These are phyloP conservation scores for Debaryomyces sp. DNA, from an alignment of 1,139 yeast genomes.

Conservation along the genomic window DNA sequence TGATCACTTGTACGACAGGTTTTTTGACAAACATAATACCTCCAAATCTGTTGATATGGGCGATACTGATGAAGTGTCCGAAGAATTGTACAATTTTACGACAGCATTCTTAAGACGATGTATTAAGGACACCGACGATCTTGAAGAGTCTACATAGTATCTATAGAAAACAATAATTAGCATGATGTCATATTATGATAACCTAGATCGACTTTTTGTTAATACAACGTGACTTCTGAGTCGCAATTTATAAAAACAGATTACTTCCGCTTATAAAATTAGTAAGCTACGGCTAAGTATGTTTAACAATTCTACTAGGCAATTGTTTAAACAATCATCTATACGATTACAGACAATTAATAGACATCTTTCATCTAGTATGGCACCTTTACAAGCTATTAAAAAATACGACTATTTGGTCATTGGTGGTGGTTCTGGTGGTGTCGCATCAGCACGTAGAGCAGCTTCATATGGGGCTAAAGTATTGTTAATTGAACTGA, in stretches of 20 bases:
- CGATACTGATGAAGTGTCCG: constrained; percentile 19
- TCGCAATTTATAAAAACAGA: constrained; percentile 1
- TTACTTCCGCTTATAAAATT: constrained; percentile 4
- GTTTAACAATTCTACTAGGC: constrained; percentile 13
- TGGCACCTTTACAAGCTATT: constrained; percentile 52
- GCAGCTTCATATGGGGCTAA: constrained; percentile 95
- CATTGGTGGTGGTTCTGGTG: constrained; percentile 99
- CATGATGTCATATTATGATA: background rate
- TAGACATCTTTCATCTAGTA: constrained; percentile 35
- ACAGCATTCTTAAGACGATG: constrained; percentile 33
- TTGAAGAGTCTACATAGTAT: constrained; percentile 1
- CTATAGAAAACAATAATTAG: background rate
- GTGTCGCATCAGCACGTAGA: constrained; percentile 96
- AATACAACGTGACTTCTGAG: constrained; percentile 8
- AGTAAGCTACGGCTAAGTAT: constrained; percentile 5
- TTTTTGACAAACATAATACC: constrained; percentile 15
- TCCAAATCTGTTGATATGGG: constrained; percentile 15
- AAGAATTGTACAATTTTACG: constrained; percentile 33
- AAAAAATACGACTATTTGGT: constrained; percentile 87
- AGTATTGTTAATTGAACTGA: constrained; percentile 78
- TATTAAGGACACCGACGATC: constrained; percentile 22
- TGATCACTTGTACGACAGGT: constrained; percentile 25
- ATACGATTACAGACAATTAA: constrained; percentile 21
- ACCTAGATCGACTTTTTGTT: background rate
- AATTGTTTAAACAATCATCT: constrained; percentile 15